phyloP scores from a whole-genome alignment of 2,329 filamentous ascomycete species.

The Talaromyces albobiverticillius region DNA sequence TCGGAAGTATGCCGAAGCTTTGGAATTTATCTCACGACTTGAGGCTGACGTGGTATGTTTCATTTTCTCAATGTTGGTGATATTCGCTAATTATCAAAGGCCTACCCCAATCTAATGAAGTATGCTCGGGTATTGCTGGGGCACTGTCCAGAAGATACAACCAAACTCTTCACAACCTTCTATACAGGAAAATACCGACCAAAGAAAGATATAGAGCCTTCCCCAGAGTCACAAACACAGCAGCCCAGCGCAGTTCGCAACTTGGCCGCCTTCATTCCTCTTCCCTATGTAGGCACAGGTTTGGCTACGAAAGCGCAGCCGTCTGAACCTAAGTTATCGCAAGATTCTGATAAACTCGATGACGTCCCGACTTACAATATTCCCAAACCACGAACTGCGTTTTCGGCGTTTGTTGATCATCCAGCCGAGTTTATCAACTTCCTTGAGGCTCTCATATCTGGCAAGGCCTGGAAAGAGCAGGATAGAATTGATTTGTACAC shows the following conservation, averaged over 20 bases:
- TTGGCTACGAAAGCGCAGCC: constrained; percentile 39
- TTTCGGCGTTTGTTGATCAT: constrained; percentile 95
- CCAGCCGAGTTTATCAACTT: constrained; percentile 89
- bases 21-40: constrained; percentile 87
- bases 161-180: constrained; percentile 87
- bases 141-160: constrained; percentile 78
- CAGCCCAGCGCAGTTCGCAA: constrained; percentile 79
- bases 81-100: constrained; percentile 44
- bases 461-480: constrained; percentile 65
- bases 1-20: constrained; percentile 80
- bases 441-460: constrained; percentile 79
- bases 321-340: constrained; percentile 25
- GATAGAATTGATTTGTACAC: constrained; percentile 88
- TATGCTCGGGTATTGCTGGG: constrained; percentile 89
- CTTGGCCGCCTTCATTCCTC: constrained; percentile 74
- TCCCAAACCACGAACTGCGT: constrained; percentile 82
- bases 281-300: constrained; percentile 76
- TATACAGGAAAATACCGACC: constrained; percentile 83
- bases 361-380: constrained; percentile 64
- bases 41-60: constrained; percentile 69
- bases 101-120: constrained; percentile 88
- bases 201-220: constrained; percentile 59
- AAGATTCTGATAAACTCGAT: constrained; percentile 29
- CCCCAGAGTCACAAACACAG: constrained; percentile 44
- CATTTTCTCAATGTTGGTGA: neutral